Base-by-base conservation (phyloP, 345 rosid genomes). In the Cardamine occulta region DNA sequence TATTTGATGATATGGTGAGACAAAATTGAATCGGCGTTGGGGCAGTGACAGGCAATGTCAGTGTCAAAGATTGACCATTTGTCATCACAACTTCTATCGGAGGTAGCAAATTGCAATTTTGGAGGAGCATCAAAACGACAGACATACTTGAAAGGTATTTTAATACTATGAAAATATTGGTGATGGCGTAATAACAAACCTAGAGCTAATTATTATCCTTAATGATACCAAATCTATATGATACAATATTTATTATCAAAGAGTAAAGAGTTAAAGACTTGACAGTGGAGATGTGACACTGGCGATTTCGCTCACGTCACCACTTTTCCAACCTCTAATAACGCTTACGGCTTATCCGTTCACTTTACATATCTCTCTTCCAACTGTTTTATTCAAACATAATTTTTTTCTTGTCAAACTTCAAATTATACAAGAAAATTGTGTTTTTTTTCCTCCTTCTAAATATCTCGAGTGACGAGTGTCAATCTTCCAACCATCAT, bases 31-130 rank as follows among this genome's bases (percentile, higher is more conserved):
- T 51, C 79, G 74, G 66, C 57, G 15, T 44, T 26, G 68, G 35
- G 28, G 12, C 24, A 23, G 66, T 59, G 82, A 79, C 82, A 73
- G 28, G 12, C 24, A 23, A 60, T 59, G 82, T 81, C 82, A 73
- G 42, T 72, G 72, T 86, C 85, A 80, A 83, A 75, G 17, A 42
- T 80, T 80, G 80, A 83, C 80, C 35, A 55, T 69, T 82, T 80
- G 83, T 73, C 59, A 73, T 76, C 82, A 78, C 44, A 63, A 53
- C 24, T 29, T 58, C 53, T 68, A 65, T 52, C 70, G 69, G 56
- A 61, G 63, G 70, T 35, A 35, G 29, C 47, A 17, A 35, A 37
- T 19, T 59, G 44, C 60, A 17, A 47, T 44, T 32, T 66, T 45
- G 58, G 49, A 54, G 24, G 70, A 73, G 35, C 18, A 73, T 18